Evolutionary conservation across 106 monocot species (phyloP), one percentile per base, ranked within the genome.

Genomic region (Xerophyta viscosa): DNA sequence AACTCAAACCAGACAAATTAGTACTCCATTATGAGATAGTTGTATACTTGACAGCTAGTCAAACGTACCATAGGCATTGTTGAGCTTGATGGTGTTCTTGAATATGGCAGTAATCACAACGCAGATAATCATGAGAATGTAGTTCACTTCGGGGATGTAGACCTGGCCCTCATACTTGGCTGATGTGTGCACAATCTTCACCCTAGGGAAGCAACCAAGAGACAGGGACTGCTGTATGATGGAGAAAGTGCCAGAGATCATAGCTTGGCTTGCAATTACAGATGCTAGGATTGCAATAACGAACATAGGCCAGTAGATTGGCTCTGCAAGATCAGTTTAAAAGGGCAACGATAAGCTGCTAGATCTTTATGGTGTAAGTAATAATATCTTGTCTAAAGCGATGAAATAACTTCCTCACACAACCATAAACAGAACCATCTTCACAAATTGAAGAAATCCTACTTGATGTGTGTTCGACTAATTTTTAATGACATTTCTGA

Each of bases 251-350:
- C 49, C 62, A 2, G 62, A 62, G 24, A 62, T 48, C 62, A 62
- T 62, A 2, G 48, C 62, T 13, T 62, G 62, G 62, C 62, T 62
- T 2, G 62, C 62, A n/a, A 62, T 37, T n/a, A 50, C 49, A 2
- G 62, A 7, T 2, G 62, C 62, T 1, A 37, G 14, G 2, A 62
- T 13, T 8, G 49, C 48, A 2, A 62, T 23, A 2, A 50, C 49
- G 17, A 62, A 62, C 37, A 37, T 62, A 24, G 62, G 62, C 62
- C 62, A 62, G 37, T 37, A 62, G 36, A 62, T 8, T 13, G 33
- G 14, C 21, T 14, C 62, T 62, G 49, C 37, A 12, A 25, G 10
- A 29, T 17, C 4, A 25, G n/a, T 11, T 27, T 29, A 4, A 25
- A 11, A 25, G 1, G 26, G 2, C 9, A 50, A 12, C 10, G 24